Conservation (phyloP, 352 stramenopile species). For the Phytopythium vexans region DNA sequence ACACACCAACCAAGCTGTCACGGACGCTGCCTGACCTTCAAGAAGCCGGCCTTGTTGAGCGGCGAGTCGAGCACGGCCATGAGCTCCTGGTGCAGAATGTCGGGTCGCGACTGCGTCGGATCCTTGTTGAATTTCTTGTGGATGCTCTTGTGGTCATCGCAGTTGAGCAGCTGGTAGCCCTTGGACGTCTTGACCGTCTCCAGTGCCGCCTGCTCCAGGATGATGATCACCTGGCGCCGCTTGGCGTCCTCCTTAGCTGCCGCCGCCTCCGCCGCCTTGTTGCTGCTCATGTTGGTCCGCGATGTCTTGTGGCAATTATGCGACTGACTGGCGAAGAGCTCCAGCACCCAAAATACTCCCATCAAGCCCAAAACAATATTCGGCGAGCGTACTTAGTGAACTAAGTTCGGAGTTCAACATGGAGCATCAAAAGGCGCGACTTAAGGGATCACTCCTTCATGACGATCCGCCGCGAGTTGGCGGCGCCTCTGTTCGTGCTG, state of each 20-base stretch:
- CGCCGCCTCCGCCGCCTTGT: constrained; percentile 45
- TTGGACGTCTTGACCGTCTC: constrained; percentile 99
- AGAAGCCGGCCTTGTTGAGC: constrained; percentile 98
- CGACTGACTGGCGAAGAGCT: not conserved
- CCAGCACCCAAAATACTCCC: not conserved
- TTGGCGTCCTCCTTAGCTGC: constrained; percentile 80
- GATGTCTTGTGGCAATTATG: not conserved
- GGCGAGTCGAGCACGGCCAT: constrained; percentile 98
- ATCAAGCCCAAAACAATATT: not conserved
- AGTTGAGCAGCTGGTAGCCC: constrained; percentile 99
- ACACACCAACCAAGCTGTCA: not conserved
- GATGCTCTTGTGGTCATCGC: constrained; percentile 97
- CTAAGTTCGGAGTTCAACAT: not conserved
- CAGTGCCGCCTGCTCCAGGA: constrained; percentile 97
- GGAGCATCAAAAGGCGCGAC: not conserved
- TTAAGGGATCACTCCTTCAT: constrained; percentile 3
- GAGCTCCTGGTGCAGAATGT: constrained; percentile 99
- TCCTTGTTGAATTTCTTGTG: constrained; percentile 97
- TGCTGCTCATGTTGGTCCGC: not conserved
- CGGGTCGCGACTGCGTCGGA: constrained; percentile 95
- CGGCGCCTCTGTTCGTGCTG: not conserved
- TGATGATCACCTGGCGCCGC: constrained; percentile 92
- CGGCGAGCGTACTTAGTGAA: not conserved
- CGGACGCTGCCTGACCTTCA: constrained; percentile 75
- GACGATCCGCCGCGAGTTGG: constrained; percentile 8